Percentiles rank a stretch among this genome's conserved stretches.
Conservation (phyloP, 1,284 basidiomycete genomes). For the Irpex rosettiformis region DNA sequence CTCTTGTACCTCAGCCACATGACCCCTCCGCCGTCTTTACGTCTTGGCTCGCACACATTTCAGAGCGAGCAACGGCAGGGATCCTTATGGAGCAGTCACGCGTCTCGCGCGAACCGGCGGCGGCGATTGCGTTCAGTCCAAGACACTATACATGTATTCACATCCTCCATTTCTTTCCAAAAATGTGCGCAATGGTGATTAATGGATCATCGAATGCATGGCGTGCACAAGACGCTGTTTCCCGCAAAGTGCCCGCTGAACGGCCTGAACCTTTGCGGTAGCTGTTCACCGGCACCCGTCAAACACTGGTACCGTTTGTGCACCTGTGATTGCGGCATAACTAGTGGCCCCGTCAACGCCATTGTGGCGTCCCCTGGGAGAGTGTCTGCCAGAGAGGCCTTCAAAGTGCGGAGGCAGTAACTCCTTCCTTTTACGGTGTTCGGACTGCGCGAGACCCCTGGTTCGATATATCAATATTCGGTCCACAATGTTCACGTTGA, state of each 20-base stretch:
- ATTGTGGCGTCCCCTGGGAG: background rate
- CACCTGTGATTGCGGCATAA: background rate
- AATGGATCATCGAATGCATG: background rate
- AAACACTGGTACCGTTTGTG: background rate
- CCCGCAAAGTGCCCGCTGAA: background rate
- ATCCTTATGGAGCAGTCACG: background rate
- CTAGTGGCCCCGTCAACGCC: background rate
- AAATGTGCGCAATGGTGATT: background rate
- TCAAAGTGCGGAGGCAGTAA: background rate
- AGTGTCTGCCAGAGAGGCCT: no score
- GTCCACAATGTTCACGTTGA: no score
- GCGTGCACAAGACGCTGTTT: background rate
- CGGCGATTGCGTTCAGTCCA: background rate
- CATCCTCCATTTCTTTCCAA: background rate
- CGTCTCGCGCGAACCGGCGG: background rate
- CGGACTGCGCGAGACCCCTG: background rate
- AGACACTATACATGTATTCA: no score
- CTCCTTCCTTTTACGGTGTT: background rate
- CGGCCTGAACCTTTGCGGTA: background rate
- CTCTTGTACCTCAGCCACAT: no score
- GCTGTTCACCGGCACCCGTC: background rate
- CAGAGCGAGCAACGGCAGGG: no score
- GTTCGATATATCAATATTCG: no score
- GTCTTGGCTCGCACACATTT: no score
- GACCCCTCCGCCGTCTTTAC: no score